Base-by-base conservation (phyloP, 2,329 filamentous ascomycete genomes). In the Drechslerella coelobrocha region DNA sequence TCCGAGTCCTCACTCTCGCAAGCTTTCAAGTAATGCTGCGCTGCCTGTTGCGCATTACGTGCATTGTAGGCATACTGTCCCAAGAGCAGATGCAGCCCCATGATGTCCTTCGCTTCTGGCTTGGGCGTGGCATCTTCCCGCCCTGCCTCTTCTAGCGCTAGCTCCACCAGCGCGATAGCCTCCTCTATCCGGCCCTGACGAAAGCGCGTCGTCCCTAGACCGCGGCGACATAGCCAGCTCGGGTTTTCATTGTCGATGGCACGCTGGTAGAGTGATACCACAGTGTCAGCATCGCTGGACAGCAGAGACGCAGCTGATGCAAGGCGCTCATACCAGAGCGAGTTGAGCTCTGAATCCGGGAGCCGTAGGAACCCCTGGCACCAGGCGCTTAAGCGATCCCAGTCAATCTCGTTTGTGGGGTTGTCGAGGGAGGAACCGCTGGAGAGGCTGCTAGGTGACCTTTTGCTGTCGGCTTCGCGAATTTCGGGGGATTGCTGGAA, bases 261-360 rank as follows among this genome's bases (percentile, higher is more conserved):
- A 2, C 52, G 62, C 23, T 60, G 6, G 31, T 71, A 76, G 1
- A 75, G 45, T 17, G 51, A 61, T 8, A 51, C 10, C 27, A 63
- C 57, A 9, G 24, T 31, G 29, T 31, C 29, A 12, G 6, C 12
- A 31, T 31, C 12, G 29, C 29, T 6, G 29, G 29, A 31, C 29
- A 6, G 29, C 29, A 6, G 6, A 12, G 6, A 31, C 29, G 6
- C 6, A 12, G 29, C 12, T 6, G 39, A 29, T 9, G 74, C 75
- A 6, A 76, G 73, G n/a, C 74, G 74, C 56, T 75, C 74, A 19
- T 73, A 75, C 74, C 75, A 75, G 14, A 75, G 63, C 2, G 75
- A 75, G 39, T 75, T 43, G 17, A 75, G 61, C 10, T 73, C 73
- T 9, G 55, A 47, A n/a, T 73, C 29, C 29, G 6, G 6, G 12